A percentile compares a stretch with the other conserved stretches of the same genome.
phyloP scores from a whole-genome alignment of 75 land plant species.

The Selaginella moellendorffii region DNA sequence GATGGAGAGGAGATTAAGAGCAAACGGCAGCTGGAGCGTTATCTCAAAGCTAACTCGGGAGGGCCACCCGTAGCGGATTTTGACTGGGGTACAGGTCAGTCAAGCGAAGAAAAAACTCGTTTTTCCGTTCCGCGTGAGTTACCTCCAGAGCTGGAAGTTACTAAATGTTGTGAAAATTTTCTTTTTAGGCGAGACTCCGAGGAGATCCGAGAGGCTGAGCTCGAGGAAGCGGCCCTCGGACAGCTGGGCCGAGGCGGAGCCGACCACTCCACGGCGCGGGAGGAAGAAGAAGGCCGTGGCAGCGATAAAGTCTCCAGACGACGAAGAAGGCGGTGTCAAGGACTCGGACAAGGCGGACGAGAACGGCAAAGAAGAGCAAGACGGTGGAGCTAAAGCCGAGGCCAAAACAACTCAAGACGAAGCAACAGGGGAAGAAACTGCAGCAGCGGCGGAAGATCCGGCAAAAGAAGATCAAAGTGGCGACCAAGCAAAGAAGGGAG shows the following conservation, averaged over 20 bases:
- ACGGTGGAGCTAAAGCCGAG: no score
- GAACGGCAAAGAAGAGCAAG: background rate
- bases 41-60: constrained; percentile 60
- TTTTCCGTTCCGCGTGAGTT: no score
- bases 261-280: background rate
- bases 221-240: background rate
- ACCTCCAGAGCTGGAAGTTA: no score
- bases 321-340: background rate
- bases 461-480: background rate
- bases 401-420: no score
- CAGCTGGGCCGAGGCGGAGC: background rate
- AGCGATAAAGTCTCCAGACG: no score
- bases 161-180: no score
- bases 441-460: background rate
- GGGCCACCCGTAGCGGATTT: constrained; percentile 42
- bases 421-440: no score
- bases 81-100: constrained; percentile 65
- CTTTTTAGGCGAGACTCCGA: background rate
- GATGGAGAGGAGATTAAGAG: constrained; percentile 76
- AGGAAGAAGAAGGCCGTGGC: background rate
- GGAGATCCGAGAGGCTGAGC: background rate
- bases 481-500: background rate
- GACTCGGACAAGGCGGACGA: background rate
- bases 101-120: no score
- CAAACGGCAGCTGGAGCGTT: constrained; percentile 47